A percentile compares a stretch with the other conserved stretches of the same genome.
These are phyloP conservation scores for Corchorus capsularis DNA, from an alignment of 345 rosid genomes.

Conservation along the genomic window DNA sequence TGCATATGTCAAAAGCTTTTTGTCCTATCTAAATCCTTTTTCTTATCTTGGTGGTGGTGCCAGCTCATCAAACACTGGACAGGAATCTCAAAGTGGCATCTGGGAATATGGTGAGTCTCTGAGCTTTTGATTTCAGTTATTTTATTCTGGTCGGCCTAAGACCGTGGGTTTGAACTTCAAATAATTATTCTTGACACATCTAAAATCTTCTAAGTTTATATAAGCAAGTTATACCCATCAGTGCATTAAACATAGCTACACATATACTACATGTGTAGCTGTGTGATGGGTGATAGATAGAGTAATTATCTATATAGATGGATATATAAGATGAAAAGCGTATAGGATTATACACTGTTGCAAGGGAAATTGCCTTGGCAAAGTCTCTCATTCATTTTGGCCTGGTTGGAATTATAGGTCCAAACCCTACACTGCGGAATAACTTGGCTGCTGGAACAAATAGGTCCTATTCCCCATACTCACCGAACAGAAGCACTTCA, in stretches of 20 bases:
- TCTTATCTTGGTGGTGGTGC: slow-evolving; percentile 63
- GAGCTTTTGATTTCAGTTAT: background rate
- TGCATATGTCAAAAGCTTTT: slow-evolving; percentile 44
- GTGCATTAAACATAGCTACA: background rate
- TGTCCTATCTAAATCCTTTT: slow-evolving; percentile 76
- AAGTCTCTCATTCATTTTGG: background rate
- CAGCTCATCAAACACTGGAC: slow-evolving; percentile 46
- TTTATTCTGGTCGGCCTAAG: slow-evolving; percentile 2
- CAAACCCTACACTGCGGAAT: slow-evolving; percentile 44
- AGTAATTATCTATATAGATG: background rate
- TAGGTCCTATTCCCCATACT: slow-evolving; percentile 21
- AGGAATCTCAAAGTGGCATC: slow-evolving; percentile 44
- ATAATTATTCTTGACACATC: background rate
- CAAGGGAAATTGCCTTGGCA: background rate
- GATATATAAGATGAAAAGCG: background rate
- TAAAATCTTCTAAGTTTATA: background rate
- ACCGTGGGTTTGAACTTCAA: background rate
- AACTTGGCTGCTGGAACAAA: slow-evolving; percentile 35
- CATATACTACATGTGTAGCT: background rate
- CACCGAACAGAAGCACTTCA: slow-evolving; percentile 31
- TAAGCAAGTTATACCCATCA: background rate
- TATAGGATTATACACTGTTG: background rate
- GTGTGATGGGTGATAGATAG: background rate
- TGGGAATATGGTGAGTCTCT: slow-evolving; percentile 50
- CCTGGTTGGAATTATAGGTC: slow-evolving; percentile 39